Evolutionary conservation across 345 rosid species (phyloP), one percentile per base, ranked within the genome.

Genomic region (Eucalyptus pauciflora): DNA sequence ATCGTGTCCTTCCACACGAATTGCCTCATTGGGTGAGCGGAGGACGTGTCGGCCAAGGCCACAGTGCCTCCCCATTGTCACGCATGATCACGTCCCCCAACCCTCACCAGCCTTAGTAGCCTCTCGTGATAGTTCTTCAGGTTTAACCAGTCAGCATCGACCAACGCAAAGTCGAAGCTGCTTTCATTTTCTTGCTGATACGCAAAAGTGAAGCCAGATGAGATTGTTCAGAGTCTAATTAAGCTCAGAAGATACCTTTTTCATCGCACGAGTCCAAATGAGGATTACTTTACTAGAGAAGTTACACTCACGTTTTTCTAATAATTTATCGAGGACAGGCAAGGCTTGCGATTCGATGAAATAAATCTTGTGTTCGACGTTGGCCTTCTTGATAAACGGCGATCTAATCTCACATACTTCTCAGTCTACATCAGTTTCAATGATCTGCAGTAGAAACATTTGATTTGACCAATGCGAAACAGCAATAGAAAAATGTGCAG

Each of bases 61-160:
- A 92, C 96, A 1, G 94, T 69, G 22, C 94, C 94, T 48, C 81
- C 91, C 94, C 94, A 92, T 92, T 93, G 51, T 93, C 94, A 43
- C 93, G 89, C 13, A 91, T 58, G 51, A 91, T 85, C 18, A 93
- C 43, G 1, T 33, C 95, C 94, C 13, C 91, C 94, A 14, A 93
- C 92, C 88, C 86, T 92, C 22, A 93, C 50, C 18, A 93, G 80
- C 43, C 89, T 92, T 88, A 91, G 18, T 24, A 93, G 86, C 89
- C 93, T 90, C 89, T 93, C 93, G 51, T 91, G 94, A 60, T 92
- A 93, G 85, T 92, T 91, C 90, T 25, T 20, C 88, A 87, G 90
- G 58, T 91, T 92, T 16, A 10, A 88, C 81, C 88, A 90, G 87
- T 93, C 93, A 29, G 94, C 95, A 80, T 94, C 96, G n/a, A 94